Evolutionary conservation across 2,329 filamentous ascomycete genomes (phyloP), one percentile per base, ranked within the genome.

Genomic region (Ophiostoma montium): DNA sequence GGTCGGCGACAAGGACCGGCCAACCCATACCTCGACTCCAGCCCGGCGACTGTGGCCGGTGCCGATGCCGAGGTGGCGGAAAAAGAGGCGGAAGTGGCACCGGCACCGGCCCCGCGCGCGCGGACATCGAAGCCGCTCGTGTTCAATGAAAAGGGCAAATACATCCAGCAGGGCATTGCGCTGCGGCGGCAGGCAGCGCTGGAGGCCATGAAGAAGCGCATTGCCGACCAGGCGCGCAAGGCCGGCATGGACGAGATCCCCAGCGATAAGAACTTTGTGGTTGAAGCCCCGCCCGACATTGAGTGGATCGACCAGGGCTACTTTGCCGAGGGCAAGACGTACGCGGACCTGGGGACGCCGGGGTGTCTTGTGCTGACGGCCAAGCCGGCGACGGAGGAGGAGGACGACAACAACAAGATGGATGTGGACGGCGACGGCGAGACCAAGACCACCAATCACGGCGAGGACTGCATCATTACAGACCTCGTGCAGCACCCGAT

Each of bases 111-210:
- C 67, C 54, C 70, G 31, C 85, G 82, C 57, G 70, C 75, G 35
- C 76, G 88, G 46, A 74, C 84, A 54, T 76, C 86, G 11, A 80
- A 86, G 52, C 80, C 86, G 55, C 72, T 98, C 16, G 69, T 87
- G 12, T 96, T 98, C 70, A 95, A 95, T 59, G 82, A 89, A 57
- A 94, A 94, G 64, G 92, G 92, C 48, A 96, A 96, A 73, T 96
- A 95, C 61, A 95, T 96, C 52, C 83, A 88, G 55, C 90, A 96
- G 66, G 92, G 86, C 8, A 90, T 86, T 62, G 89, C 89, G 50
- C 69, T 95, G 47, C 82, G 92, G 54, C 78, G 87, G 52, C 89
- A 95, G 66, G 87, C 84, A 38, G 83, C 84, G 46, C 71, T 98
- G 27, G 94, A 98, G 69, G 83, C 83, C 54, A 90, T 98, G 80